These are phyloP conservation scores for Euptelea pleiosperma DNA, from an alignment of 164 flowering plant species.

Conservation along the genomic window DNA sequence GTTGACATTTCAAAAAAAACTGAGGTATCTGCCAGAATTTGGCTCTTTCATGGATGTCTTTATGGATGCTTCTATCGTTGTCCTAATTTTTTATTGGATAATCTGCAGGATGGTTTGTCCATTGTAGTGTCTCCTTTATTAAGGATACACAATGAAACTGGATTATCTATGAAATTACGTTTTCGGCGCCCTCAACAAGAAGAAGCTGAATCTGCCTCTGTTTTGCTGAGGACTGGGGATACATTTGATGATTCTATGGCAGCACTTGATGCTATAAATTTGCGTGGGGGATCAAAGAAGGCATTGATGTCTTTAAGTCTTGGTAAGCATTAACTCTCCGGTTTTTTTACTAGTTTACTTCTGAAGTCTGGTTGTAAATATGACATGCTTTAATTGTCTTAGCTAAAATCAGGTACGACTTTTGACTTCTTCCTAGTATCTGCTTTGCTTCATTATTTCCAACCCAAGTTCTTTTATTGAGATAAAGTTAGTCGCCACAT, in stretches of 20 bases:
- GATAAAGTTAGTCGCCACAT: too few relatives aligned
- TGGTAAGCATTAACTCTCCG: conserved; percentile 48
- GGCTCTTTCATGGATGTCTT: conserved; percentile 4
- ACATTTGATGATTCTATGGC: conserved; percentile 79
- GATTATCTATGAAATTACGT: conserved; percentile 63
- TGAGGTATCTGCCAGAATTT: conserved; percentile 50
- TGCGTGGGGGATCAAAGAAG: conserved; percentile 67
- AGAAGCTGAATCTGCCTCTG: conserved; percentile 56
- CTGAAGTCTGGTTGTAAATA: background rate
- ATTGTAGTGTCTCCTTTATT: conserved; percentile 72
- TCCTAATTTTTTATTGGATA: conserved; percentile 2
- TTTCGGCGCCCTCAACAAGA: conserved; percentile 63
- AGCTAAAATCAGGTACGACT: background rate
- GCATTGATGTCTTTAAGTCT: conserved; percentile 71
- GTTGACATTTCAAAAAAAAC: conserved; percentile 58
- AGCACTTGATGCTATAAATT: conserved; percentile 61
- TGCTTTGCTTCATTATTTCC: background rate
- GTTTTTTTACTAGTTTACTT: background rate
- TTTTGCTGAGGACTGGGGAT: conserved; percentile 61
- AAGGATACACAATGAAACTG: conserved; percentile 79
- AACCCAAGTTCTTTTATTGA: background rate
- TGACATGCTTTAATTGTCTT: background rate
- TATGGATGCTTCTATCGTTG: background rate
- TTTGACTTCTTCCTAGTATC: background rate
- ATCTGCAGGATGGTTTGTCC: conserved; percentile 72